Percentiles rank a stretch among this genome's conserved stretches.
These are phyloP conservation scores for Penicillium griseofulvum DNA, from an alignment of 2,329 filamentous ascomycete species.

Conservation along the genomic window DNA sequence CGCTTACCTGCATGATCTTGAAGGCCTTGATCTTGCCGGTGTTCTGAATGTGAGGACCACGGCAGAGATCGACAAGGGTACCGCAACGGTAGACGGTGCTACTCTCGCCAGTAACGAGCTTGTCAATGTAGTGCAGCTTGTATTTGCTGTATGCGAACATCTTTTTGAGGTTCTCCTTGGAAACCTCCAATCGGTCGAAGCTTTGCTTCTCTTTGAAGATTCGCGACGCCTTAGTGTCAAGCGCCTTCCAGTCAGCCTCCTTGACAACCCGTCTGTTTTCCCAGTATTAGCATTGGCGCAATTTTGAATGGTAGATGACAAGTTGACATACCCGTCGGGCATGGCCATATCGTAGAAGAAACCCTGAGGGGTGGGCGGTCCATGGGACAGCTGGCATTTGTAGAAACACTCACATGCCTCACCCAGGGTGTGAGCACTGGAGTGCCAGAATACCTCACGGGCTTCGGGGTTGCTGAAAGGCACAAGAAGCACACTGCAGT, in stretches of 20 bases:
- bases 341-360: conserved; percentile 98
- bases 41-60: conserved; percentile 90
- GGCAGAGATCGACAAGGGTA: conserved; percentile 89
- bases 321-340: conserved; percentile 55
- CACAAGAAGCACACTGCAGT: conserved; percentile 79
- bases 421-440: conserved; percentile 90
- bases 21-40: conserved; percentile 94
- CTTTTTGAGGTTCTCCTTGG: conserved; percentile 86
- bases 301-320: conserved; percentile 17
- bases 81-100: conserved; percentile 95
- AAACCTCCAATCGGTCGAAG: conserved; percentile 84
- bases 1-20: conserved; percentile 73
- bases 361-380: conserved; percentile 83
- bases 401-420: conserved; percentile 89
- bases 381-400: conserved; percentile 88
- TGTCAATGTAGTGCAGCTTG: conserved; percentile 95
- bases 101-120: conserved; percentile 86
- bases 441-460: conserved; percentile 98
- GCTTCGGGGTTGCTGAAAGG: conserved; percentile 74
- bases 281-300: conserved; percentile 14
- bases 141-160: conserved; percentile 99
- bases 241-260: conserved; percentile 74
- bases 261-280: conserved; percentile 60
- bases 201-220: conserved; percentile 96
- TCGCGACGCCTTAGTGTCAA: conserved; percentile 75